Conservation (phyloP, 371 early-diverging fungal species). For the Mucor plumbeus region DNA sequence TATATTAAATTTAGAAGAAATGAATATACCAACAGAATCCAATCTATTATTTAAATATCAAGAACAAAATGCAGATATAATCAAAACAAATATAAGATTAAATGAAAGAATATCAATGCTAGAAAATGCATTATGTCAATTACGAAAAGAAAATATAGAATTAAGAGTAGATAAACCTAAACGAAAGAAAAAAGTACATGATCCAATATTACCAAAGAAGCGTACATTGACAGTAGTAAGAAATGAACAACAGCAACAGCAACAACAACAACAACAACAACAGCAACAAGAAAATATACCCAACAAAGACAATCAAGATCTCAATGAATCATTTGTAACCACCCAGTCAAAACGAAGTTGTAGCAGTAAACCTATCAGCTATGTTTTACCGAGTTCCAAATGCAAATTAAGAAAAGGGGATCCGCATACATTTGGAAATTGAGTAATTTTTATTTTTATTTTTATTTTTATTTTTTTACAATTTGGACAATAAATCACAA, state of each 20-base stretch:
- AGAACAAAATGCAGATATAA: conserved; percentile 23
- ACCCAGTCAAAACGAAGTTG: conserved; percentile 4
- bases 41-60: background rate
- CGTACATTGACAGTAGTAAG: background rate
- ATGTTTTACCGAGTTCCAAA: conserved; percentile 20
- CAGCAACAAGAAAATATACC: background rate
- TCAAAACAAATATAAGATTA: conserved; percentile 11
- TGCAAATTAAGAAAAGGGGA: conserved; percentile 30
- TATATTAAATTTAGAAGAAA: background rate
- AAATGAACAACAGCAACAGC: background rate
- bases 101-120: conserved; percentile 15
- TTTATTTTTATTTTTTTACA: background rate
- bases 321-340: background rate
- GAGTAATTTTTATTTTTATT: conserved; percentile 1
- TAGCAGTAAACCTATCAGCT: conserved; percentile 19
- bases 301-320: background rate
- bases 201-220: background rate
- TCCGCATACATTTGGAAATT: conserved; percentile 28
- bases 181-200: background rate
- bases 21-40: background rate
- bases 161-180: conserved; percentile 11
- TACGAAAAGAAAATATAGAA: conserved; percentile 21
- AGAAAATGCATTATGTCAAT: conserved; percentile 7
- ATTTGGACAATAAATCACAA: conserved; percentile 23
- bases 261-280: background rate